A percentile compares a stretch with the other conserved stretches of the same genome.
These are phyloP conservation scores for Xylariales sp. DNA, from an alignment of 2,329 filamentous ascomycete species.

Conservation along the genomic window DNA sequence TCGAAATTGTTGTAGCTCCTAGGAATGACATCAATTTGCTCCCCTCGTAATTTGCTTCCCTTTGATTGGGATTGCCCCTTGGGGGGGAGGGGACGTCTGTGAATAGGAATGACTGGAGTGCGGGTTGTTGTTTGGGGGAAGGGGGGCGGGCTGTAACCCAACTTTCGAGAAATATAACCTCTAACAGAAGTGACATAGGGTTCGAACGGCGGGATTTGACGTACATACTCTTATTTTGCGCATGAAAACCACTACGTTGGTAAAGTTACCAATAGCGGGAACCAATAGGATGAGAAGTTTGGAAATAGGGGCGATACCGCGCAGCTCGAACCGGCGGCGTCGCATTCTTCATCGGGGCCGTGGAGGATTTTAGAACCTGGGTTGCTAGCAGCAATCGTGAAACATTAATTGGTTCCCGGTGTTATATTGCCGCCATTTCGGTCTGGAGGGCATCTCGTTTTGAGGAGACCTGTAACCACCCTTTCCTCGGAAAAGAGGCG, in stretches of 20 bases:
- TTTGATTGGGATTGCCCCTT: not conserved
- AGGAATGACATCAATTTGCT: not conserved
- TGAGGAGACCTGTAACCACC: not conserved
- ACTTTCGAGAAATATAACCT: conserved; percentile 23
- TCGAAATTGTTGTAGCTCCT: not conserved
- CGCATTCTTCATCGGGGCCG: conserved; percentile 28
- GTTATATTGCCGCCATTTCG: conserved; percentile 16
- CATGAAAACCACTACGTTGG: conserved; percentile 15
- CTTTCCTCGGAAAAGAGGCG: not conserved
- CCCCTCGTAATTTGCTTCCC: not conserved
- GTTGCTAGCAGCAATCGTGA: conserved; percentile 27
- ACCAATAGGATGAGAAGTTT: conserved; percentile 23
- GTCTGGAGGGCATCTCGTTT: conserved; percentile 5
- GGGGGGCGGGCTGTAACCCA: conserved; percentile 24
- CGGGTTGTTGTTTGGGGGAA: not conserved
- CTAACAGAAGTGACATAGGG: conserved; percentile 19
- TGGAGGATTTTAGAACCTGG: conserved; percentile 20
- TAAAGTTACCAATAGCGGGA: conserved; percentile 5
- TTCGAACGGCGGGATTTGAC: conserved; percentile 2
- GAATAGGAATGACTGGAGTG: conserved; percentile 17
- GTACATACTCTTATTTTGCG: conserved; percentile 10
- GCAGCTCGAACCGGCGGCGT: conserved; percentile 27
- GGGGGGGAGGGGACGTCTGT: conserved; percentile 15
- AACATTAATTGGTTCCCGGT: conserved; percentile 20
- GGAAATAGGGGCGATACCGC: conserved; percentile 27